Conservation (phyloP, 345 rosid genomes). For the Syzygium oleosum region DNA sequence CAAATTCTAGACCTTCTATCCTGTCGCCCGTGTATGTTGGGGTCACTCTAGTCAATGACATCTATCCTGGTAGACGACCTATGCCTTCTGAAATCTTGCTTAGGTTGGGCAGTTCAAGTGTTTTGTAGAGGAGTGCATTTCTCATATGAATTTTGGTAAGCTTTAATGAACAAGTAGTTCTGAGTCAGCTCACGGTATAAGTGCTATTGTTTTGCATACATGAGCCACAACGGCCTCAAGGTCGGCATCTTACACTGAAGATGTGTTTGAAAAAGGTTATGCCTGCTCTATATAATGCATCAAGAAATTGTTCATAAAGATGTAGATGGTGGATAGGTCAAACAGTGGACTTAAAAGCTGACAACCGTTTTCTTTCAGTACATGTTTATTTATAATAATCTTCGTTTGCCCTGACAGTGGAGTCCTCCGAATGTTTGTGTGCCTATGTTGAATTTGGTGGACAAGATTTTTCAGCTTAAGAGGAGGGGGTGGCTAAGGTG, state of each 20-base stretch:
- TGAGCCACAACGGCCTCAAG: not conserved
- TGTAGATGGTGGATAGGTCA: not conserved
- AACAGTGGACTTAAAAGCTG: not conserved
- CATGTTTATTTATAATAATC: not conserved
- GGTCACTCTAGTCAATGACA: not conserved
- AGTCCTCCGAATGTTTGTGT: slow-evolving; percentile 94
- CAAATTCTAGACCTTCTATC: not conserved
- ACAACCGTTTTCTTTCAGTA: not conserved
- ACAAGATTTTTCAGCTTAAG: slow-evolving; percentile 91
- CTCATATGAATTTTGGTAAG: not conserved
- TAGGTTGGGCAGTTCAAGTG: not conserved
- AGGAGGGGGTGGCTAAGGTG: slow-evolving; percentile 99
- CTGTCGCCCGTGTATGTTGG: not conserved
- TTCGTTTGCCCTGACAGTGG: slow-evolving; percentile 46
- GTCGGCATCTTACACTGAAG: not conserved
- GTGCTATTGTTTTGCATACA: not conserved
- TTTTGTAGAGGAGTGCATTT: not conserved
- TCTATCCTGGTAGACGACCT: not conserved
- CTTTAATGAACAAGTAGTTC: not conserved
- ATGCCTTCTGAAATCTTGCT: not conserved
- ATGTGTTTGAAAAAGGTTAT: not conserved
- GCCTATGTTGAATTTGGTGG: slow-evolving; percentile 89
- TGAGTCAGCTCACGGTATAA: not conserved
- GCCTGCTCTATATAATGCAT: not conserved
- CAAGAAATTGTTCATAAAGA: not conserved